Conservation (phyloP, 805 yeast species). For the Yamadazyma philogaea region DNA sequence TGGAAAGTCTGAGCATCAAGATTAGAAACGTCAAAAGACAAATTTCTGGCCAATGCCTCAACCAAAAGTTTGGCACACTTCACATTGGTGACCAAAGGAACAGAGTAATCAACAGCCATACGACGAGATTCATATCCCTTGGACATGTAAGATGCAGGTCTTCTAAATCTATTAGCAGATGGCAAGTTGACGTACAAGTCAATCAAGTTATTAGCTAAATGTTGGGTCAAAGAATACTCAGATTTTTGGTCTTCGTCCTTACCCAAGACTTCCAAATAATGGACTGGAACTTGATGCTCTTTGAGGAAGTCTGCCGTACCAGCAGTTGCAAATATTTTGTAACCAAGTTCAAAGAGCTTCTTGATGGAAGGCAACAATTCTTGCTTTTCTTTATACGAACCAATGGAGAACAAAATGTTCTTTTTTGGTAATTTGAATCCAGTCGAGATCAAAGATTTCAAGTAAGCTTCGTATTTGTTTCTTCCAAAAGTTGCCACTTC, state of each 20-base stretch:
- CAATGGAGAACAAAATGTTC: constrained; percentile 89
- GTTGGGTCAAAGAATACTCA: constrained; percentile 94
- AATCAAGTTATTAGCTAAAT: constrained; percentile 92
- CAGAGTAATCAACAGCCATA: constrained; percentile 98
- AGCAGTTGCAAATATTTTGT: constrained; percentile 91
- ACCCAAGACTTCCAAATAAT: constrained; percentile 83
- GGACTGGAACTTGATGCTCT: constrained; percentile 92
- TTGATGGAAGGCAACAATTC: constrained; percentile 87
- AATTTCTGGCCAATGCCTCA: constrained; percentile 83
- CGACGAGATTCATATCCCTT: constrained; percentile 98
- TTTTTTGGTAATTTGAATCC: constrained; percentile 95
- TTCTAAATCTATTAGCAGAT: constrained; percentile 92
- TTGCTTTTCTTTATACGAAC: constrained; percentile 93
- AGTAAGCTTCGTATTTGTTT: constrained; percentile 94
- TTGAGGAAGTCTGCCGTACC: constrained; percentile 98
- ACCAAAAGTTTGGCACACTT: constrained; percentile 93
- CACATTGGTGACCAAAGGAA: constrained; percentile 96
- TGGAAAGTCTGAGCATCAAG: constrained; percentile 91
- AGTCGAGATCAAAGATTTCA: constrained; percentile 90
- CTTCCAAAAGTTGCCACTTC: constrained; percentile 97
- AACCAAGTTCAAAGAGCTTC: constrained; percentile 80
- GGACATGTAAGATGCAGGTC: constrained; percentile 97
- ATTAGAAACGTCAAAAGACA: constrained; percentile 63
- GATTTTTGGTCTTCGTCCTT: constrained; percentile 77
- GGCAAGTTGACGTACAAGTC: constrained; percentile 96